Conservation (phyloP, 306 rosid species). For the Vicia villosa region DNA sequence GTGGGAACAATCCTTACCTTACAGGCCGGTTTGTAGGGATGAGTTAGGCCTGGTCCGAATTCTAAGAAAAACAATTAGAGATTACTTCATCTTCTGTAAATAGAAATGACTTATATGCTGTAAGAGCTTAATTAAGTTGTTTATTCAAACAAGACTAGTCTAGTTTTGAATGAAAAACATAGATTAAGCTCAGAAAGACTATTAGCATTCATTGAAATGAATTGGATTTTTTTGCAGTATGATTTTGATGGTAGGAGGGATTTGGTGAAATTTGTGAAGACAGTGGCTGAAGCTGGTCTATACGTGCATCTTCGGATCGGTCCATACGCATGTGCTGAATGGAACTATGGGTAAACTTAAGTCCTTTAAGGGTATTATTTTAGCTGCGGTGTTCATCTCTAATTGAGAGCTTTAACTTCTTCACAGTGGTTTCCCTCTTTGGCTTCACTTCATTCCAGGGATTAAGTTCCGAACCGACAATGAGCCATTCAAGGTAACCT, state of each 20-base stretch:
- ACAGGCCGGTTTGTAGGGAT: too few species aligned
- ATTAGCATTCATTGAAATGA: constrained; percentile 10
- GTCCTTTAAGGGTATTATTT: not conserved
- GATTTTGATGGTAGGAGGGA: constrained; percentile 80
- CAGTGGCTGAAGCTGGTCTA: constrained; percentile 80
- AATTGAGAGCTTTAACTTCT: constrained; percentile 36
- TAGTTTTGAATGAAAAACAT: constrained; percentile 2
- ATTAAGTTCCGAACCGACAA: constrained; percentile 86
- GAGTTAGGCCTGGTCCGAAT: too few species aligned
- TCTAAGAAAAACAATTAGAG: not conserved
- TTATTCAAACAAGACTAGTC: not conserved
- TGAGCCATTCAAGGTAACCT: constrained; percentile 81
- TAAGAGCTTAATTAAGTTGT: not conserved
- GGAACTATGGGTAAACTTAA: constrained; percentile 87
- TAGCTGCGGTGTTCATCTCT: constrained; percentile 24
- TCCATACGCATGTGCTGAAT: constrained; percentile 95
- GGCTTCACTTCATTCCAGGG: constrained; percentile 92
- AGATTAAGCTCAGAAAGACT: constrained; percentile 9
- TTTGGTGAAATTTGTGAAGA: constrained; percentile 76
- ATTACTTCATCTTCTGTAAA: not conserved
- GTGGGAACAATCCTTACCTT: too few species aligned
- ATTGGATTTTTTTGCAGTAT: constrained; percentile 54
- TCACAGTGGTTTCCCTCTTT: constrained; percentile 89
- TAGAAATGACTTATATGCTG: not conserved
- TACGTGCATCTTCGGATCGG: constrained; percentile 92